These are phyloP conservation scores for Candida sojae DNA, from an alignment of 1,139 yeast species.

Conservation along the genomic window DNA sequence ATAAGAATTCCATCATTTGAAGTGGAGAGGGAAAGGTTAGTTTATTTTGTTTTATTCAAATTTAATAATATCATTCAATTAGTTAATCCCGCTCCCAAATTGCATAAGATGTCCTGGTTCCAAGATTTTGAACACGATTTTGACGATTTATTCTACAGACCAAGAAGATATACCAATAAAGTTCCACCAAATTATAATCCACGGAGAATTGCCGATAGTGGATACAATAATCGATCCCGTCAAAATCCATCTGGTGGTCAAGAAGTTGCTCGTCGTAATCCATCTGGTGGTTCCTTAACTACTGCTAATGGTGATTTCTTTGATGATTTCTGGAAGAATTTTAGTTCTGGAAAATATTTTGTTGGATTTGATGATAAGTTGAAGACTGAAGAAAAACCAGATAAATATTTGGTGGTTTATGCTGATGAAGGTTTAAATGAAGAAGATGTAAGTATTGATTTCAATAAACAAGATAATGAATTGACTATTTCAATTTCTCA, in stretches of 20 bases:
- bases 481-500: conserved; percentile 21
- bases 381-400: conserved; percentile 24
- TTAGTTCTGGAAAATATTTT: conserved; percentile 14
- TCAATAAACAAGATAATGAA: conserved; percentile 25
- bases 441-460: conserved; percentile 27
- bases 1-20: neutral
- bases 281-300: neutral
- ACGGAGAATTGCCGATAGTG: conserved; percentile 8
- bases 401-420: conserved; percentile 23
- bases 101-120: conserved; percentile 6
- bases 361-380: conserved; percentile 23
- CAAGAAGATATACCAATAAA: conserved; percentile 14
- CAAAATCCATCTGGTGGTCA: neutral
- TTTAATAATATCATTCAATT: neutral
- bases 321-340: conserved; percentile 15
- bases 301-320: conserved; percentile 6
- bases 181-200: conserved; percentile 14
- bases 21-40: no score
- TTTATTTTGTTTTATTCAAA: neutral
- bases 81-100: neutral
- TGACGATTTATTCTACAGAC: conserved; percentile 16
- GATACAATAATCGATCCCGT: neutral
- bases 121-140: conserved; percentile 12
- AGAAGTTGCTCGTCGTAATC: neutral
- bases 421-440: conserved; percentile 21